phyloP scores from a whole-genome alignment of 176 grass and related monocot species.

The Aegilops longissima region DNA sequence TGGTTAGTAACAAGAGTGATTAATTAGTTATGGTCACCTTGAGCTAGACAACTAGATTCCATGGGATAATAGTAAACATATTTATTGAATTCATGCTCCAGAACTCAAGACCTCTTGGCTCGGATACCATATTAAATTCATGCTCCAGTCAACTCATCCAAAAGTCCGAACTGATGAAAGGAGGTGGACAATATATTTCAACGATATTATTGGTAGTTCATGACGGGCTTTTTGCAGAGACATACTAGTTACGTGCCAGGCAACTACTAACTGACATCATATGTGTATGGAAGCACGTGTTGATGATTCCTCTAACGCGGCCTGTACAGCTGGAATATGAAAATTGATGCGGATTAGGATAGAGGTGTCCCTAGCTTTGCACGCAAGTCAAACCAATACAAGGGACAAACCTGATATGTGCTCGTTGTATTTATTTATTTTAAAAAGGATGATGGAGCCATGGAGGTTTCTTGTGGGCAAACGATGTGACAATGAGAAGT shows the following conservation, averaged over 20 bases:
- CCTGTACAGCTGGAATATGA: no score
- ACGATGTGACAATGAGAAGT: neutral
- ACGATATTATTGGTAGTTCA: neutral
- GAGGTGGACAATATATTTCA: no score
- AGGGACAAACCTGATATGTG: no score
- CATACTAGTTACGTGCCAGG: neutral
- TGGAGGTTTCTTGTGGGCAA: neutral
- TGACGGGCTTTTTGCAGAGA: neutral
- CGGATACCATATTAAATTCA: no score
- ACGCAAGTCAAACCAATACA: neutral
- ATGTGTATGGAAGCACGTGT: neutral
- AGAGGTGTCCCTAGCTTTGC: neutral
- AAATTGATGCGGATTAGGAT: no score
- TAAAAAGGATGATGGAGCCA: no score
- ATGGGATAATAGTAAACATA: neutral
- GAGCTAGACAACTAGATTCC: neutral
- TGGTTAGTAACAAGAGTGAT: neutral
- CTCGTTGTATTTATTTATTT: no score
- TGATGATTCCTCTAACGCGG: no score
- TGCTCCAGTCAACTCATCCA: no score
- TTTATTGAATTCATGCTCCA: no score
- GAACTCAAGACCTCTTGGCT: no score
- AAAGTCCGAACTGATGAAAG: no score
- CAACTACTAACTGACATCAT: neutral
- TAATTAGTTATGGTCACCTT: neutral